Evolutionary conservation across 2,329 filamentous ascomycete species (phyloP), one percentile per base, ranked within the genome.

Genomic region (Plectosphaerella sp.): DNA sequence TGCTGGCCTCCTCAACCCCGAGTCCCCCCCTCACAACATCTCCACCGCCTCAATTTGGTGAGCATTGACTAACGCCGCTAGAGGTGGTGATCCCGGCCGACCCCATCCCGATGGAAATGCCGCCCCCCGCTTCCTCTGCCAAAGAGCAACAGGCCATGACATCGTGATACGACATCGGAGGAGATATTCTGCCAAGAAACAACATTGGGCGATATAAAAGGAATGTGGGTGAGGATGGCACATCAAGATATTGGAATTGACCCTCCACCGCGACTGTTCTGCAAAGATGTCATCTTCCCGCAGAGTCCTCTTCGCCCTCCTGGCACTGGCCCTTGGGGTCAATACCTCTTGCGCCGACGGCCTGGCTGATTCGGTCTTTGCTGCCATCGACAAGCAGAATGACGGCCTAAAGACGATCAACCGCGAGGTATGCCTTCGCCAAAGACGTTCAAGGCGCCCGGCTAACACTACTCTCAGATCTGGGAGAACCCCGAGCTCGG

Each of bases 401-500:
- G 45, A 48, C 14, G 43, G 45, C 20, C 24, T 52, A 3, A 52
- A 52, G 45, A 47, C 43, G 16, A 39, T 52, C 18, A 52, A 52
- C 36, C 16, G 46, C 39, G 50, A 52, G 50, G 50, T 48, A 33
- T 35, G n/a, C 24, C 16, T 25, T 5, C 12, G n/a, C n/a, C n/a
- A n/a, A 20, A 46, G 14, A 10, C 25, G 14, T 25, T n/a, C 18
- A 10, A 37, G 16, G 15, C 5, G 9, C 22, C 5, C 14, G 9
- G 5, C 43, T 46, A 10, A 46, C 24, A 46, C 12, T 33, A 11
- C 10, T 28, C 20, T 11, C 22, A 46, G 43, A 52, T 45, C 41
- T 36, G 35, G 50, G 35, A 48, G 45, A 47, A 33, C 25, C 25
- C 36, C 11, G 35, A 51, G 41, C 61, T 74, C 1, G 67, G 66